Evolutionary conservation across 2,329 filamentous ascomycete genomes (phyloP).

Genomic region (Monosporascus cannonballus): DNA sequence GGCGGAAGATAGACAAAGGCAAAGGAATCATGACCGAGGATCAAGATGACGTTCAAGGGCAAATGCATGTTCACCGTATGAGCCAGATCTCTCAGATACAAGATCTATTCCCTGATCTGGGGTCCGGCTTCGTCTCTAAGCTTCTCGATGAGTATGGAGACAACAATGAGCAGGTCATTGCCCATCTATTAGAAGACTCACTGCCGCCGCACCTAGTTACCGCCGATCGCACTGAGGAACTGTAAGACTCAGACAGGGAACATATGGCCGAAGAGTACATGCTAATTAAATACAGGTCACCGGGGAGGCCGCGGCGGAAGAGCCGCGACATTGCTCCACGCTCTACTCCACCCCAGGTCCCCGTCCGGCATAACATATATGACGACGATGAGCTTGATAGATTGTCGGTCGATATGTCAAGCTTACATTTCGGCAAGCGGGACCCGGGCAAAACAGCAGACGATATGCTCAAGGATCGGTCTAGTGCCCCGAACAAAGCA

Average conservation of each 20-base stretch:
- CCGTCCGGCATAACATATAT: conserved; percentile 65
- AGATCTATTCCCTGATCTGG: conserved; percentile 84
- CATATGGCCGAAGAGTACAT: background rate
- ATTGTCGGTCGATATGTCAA: conserved; percentile 58
- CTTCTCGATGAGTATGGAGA: conserved; percentile 75
- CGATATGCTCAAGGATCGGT: conserved; percentile 60
- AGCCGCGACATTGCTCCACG: conserved; percentile 47
- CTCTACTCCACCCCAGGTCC: conserved; percentile 50
- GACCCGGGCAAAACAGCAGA: conserved; percentile 62
- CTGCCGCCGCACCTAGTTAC: conserved; percentile 62
- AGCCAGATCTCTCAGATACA: conserved; percentile 86
- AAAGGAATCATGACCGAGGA: conserved; percentile 43
- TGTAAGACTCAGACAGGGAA: conserved; percentile 37
- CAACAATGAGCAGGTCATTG: conserved; percentile 71
- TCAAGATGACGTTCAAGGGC: conserved; percentile 31
- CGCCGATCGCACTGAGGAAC: conserved; percentile 57
- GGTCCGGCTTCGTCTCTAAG: conserved; percentile 72
- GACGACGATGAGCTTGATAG: conserved; percentile 76
- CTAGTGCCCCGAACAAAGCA: conserved; percentile 66
- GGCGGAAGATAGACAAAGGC: conserved; percentile 58
- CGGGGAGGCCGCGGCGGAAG: conserved; percentile 20
- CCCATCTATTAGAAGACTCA: conserved; percentile 73
- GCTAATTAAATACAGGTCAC: conserved; percentile 17
- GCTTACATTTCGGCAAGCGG: conserved; percentile 74
- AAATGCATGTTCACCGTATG: conserved; percentile 73